Percentiles rank a stretch among this genome's conserved stretches.
phyloP scores from a whole-genome alignment of 495 filamentous ascomycete species.

The Friedmanniomyces simplex region DNA sequence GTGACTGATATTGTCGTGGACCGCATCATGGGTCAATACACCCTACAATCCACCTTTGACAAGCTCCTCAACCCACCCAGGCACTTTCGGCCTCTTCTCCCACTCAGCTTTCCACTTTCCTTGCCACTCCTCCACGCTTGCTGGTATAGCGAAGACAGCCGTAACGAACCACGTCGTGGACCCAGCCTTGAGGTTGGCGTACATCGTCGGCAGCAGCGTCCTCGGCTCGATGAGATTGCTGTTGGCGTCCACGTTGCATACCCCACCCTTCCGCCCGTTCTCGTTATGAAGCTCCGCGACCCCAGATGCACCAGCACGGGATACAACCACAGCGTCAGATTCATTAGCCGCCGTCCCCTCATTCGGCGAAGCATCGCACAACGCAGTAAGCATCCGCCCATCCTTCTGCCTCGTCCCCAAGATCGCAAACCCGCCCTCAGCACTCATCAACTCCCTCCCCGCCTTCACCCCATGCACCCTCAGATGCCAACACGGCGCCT shows the following conservation, averaged over 20 bases:
- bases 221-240: conserved; percentile 61
- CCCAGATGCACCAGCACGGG: conserved; percentile 55
- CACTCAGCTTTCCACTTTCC: conserved; percentile 39
- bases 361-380: conserved; percentile 41
- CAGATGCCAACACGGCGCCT: conserved; percentile 56
- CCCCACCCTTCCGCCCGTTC: conserved; percentile 40
- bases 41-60: too few relatives aligned
- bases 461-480: conserved; percentile 50
- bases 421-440: conserved; percentile 63
- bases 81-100: conserved; percentile 43
- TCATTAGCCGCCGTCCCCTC: conserved; percentile 41
- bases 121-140: conserved; percentile 25
- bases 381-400: conserved; percentile 43
- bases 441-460: conserved; percentile 51
- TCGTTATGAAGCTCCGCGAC: conserved; percentile 45
- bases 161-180: conserved; percentile 39
- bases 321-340: conserved; percentile 51
- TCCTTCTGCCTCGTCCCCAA: conserved; percentile 47
- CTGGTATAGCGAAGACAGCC: conserved; percentile 42
- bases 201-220: conserved; percentile 57
- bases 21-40: too few relatives aligned
- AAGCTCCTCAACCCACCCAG: conserved; percentile 44
- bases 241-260: conserved; percentile 68
- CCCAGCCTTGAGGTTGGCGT: conserved; percentile 30
- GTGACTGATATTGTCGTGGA: too few relatives aligned